A percentile compares a stretch with the other conserved stretches of the same genome.
These are phyloP conservation scores for Bryoerythrophyllum caledonicum DNA, from an alignment of 225 moss, liverwort and hornwort genomes.

Conservation along the genomic window DNA sequence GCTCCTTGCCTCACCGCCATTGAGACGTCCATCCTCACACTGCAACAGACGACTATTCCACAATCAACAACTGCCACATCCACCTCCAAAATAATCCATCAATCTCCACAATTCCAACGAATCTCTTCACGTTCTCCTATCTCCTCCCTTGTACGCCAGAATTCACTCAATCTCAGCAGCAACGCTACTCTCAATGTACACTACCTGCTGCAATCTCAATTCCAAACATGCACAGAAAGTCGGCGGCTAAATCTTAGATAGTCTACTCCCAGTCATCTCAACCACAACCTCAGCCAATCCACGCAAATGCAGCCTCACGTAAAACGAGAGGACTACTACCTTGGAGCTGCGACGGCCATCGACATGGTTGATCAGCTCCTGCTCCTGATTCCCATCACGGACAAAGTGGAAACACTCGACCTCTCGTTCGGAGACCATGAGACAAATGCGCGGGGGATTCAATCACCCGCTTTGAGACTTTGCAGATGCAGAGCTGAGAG, in stretches of 20 bases:
- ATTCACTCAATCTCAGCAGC: too few species aligned
- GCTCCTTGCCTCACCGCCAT: conserved; percentile 26
- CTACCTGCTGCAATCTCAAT: too few species aligned
- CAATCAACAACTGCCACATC: conserved; percentile 8
- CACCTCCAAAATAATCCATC: too few species aligned
- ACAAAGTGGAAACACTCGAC: background rate
- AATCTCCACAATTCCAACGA: too few species aligned
- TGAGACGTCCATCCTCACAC: conserved; percentile 26
- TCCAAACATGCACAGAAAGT: too few species aligned
- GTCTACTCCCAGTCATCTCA: background rate
- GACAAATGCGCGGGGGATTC: too few species aligned
- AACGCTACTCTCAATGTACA: too few species aligned
- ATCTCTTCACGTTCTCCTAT: too few species aligned
- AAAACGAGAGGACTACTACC: background rate
- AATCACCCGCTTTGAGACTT: too few species aligned
- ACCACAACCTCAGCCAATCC: background rate
- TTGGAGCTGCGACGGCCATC: background rate
- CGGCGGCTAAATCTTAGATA: too few species aligned
- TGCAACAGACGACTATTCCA: conserved; percentile 12
- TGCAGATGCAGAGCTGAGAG: background rate
- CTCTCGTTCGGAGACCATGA: too few species aligned
- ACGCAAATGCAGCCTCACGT: background rate
- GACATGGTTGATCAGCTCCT: background rate
- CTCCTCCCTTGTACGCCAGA: too few species aligned
- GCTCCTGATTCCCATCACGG: background rate